Percentiles rank a stretch among this genome's conserved stretches.
Conservation (phyloP, 169 alveolate species). For the Plasmodium chabaudi region DNA sequence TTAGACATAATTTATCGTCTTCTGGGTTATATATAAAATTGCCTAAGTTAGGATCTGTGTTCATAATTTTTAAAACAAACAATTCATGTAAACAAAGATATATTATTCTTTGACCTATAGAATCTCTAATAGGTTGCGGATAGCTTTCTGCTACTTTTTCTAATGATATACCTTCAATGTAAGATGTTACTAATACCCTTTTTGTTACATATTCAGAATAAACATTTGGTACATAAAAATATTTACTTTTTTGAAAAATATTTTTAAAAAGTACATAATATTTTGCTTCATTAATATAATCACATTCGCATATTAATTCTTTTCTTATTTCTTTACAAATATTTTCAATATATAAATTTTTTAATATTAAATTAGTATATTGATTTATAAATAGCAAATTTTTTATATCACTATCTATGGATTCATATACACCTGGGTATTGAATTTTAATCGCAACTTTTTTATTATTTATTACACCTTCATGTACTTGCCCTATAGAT, state of each 20-base stretch:
- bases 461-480: conserved; percentile 76
- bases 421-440: conserved; percentile 86
- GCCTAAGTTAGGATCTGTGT: conserved; percentile 94
- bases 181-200: conserved; percentile 81
- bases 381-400: conserved; percentile 81
- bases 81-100: conserved; percentile 89
- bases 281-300: conserved; percentile 85
- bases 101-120: conserved; percentile 87
- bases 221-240: conserved; percentile 83
- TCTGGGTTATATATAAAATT: conserved; percentile 88
- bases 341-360: conserved; percentile 80
- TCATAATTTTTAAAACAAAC: conserved; percentile 89
- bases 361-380: conserved; percentile 80
- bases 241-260: conserved; percentile 77
- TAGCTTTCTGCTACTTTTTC: conserved; percentile 66
- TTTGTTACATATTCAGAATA: conserved; percentile 79
- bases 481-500: conserved; percentile 88
- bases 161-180: conserved; percentile 80
- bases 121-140: conserved; percentile 83
- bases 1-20: conserved; percentile 84
- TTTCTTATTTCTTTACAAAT: conserved; percentile 80
- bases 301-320: conserved; percentile 85
- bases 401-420: conserved; percentile 84
- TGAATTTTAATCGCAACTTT: conserved; percentile 84
- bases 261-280: conserved; percentile 82